Percentiles rank a stretch among this genome's conserved stretches.
Evolutionary conservation across 768 basidiomycete species (phyloP).

Genomic region (Clathrus columnatus): DNA sequence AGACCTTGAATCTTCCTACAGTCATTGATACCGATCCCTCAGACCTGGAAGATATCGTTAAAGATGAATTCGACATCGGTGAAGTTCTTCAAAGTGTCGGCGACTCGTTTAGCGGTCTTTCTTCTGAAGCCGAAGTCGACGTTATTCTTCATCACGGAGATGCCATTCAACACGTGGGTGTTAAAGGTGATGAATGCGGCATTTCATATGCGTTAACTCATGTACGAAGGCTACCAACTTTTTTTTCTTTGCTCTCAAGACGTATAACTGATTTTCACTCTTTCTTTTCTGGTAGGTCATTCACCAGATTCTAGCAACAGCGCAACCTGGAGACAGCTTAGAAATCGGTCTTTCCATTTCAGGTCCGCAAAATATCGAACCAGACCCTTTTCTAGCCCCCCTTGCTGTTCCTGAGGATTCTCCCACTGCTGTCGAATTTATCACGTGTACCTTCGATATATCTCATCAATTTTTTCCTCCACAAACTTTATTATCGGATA

Average conservation of each 20-base stretch:
- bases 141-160: slow-evolving; percentile 87
- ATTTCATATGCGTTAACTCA: slow-evolving; percentile 74
- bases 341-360: slow-evolving; percentile 71
- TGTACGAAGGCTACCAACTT: too few species aligned
- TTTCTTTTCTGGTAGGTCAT: slow-evolving; percentile 45
- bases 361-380: slow-evolving; percentile 16
- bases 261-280: slow-evolving; percentile 14
- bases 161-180: slow-evolving; percentile 78
- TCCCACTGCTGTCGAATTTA: slow-evolving; percentile 27
- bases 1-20: slow-evolving; percentile 30
- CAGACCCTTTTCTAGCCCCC: slow-evolving; percentile 11
- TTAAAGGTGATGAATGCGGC: slow-evolving; percentile 78
- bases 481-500: neutral
- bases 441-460: slow-evolving; percentile 52
- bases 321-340: slow-evolving; percentile 69
- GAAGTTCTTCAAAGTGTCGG: slow-evolving; percentile 86
- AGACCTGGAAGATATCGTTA: slow-evolving; percentile 11
- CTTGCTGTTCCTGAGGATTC: slow-evolving; percentile 19
- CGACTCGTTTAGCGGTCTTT: slow-evolving; percentile 77
- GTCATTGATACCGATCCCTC: slow-evolving; percentile 10
- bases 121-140: slow-evolving; percentile 79
- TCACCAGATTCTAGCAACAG: slow-evolving; percentile 68
- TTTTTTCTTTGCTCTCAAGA: neutral
- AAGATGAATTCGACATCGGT: slow-evolving; percentile 84
- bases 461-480: slow-evolving; percentile 35